phyloP scores from a whole-genome alignment of 352 stramenopile species.

The Phytophthora kernoviae region DNA sequence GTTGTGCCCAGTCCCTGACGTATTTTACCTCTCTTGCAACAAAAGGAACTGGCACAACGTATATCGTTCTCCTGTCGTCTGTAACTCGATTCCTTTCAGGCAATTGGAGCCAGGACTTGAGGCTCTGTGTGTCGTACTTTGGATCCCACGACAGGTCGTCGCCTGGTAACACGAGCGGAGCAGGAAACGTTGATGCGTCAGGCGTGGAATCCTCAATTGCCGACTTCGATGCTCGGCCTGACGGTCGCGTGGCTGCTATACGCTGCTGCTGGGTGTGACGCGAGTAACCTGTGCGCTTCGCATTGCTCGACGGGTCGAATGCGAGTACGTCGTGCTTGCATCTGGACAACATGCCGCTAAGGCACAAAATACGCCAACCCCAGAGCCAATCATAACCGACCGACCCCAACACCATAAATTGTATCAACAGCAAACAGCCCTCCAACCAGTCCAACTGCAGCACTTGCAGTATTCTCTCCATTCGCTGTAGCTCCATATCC shows the following conservation, averaged over 20 bases:
- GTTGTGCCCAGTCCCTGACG: slow-evolving; percentile 19
- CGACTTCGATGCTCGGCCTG: slow-evolving; percentile 13
- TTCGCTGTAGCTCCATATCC: too few relatives aligned
- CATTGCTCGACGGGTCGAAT: slow-evolving; percentile 18
- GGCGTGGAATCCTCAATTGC: neutral
- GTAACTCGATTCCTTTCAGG: slow-evolving; percentile 22
- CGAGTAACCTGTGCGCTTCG: slow-evolving; percentile 13
- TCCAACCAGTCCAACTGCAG: too few relatives aligned
- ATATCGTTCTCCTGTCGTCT: slow-evolving; percentile 19
- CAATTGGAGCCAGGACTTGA: slow-evolving; percentile 25
- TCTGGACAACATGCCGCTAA: slow-evolving; percentile 1
- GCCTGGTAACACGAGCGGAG: slow-evolving; percentile 16
- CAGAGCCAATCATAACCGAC: neutral
- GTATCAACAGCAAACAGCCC: too few relatives aligned
- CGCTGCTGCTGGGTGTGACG: slow-evolving; percentile 11
- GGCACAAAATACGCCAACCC: neutral
- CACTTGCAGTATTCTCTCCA: too few relatives aligned
- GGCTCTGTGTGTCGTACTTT: slow-evolving; percentile 21
- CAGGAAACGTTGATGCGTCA: slow-evolving; percentile 14
- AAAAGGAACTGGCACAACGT: slow-evolving; percentile 23
- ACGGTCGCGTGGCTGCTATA: slow-evolving; percentile 11
- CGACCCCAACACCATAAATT: neutral
- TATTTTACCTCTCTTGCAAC: slow-evolving; percentile 18
- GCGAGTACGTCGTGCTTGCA: slow-evolving; percentile 15
- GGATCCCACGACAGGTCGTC: slow-evolving; percentile 27